phyloP scores from a whole-genome alignment of 106 monocot genomes.

The Apostasia shenzhenica region DNA sequence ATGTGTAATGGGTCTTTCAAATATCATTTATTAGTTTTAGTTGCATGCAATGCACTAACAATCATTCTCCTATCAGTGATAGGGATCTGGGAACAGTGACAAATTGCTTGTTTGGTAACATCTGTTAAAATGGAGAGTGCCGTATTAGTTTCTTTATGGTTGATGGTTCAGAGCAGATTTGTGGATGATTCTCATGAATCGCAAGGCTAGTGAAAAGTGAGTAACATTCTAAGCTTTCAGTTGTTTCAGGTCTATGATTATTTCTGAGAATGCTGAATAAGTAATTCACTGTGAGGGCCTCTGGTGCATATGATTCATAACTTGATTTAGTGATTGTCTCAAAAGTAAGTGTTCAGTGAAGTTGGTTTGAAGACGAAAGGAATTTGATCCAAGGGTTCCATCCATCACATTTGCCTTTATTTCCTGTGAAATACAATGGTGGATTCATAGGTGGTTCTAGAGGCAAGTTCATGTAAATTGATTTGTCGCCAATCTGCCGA shows the following conservation, averaged over 20 bases:
- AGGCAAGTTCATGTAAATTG: not conserved
- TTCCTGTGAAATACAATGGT: not conserved
- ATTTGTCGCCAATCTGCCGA: not conserved
- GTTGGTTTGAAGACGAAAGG: constrained; percentile 6
- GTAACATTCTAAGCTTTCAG: constrained; percentile 31
- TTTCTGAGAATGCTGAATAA: constrained; percentile 43
- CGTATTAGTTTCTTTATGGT: constrained; percentile 27
- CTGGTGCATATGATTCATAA: constrained; percentile 24
- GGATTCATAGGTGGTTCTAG: not conserved
- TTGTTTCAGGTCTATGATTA: constrained; percentile 35
- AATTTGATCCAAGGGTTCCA: no score
- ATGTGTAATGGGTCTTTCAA: constrained; percentile 79
- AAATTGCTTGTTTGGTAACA: constrained; percentile 28
- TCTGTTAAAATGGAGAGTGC: constrained; percentile 24
- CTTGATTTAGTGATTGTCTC: constrained; percentile 44
- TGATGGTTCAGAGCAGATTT: constrained; percentile 19
- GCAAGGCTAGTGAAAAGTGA: constrained; percentile 31
- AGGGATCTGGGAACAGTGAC: constrained; percentile 49
- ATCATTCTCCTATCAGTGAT: constrained; percentile 19
- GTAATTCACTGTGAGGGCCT: constrained; percentile 26
- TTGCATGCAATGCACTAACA: constrained; percentile 76
- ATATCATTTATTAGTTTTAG: constrained; percentile 84
- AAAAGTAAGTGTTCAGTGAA: constrained; percentile 18
- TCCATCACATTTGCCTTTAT: not conserved
- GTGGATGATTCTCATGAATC: constrained; percentile 15